Base-by-base conservation (phyloP, 306 rosid species). In the Cicer bijugum region DNA sequence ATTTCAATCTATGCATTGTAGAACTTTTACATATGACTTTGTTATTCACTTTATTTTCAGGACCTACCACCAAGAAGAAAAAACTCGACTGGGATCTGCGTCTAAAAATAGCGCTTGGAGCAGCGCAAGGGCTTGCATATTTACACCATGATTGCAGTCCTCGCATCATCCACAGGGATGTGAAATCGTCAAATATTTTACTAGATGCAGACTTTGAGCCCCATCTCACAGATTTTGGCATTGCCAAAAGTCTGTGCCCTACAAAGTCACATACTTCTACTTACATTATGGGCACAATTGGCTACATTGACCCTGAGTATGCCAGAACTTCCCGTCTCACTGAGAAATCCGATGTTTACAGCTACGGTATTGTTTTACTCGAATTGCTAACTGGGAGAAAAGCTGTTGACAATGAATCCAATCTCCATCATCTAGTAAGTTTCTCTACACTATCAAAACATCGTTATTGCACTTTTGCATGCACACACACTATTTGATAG, bases 261-360 rank as follows among this genome's bases (percentile, higher is more conserved):
- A 66, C 97, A 23, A 94, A 88, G 74, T 67, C 99, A 1, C 84
- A 88, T n/a, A 90, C 99, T 19, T 91, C 99, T 4, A 94, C 99
- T 14, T 90, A 84, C 66, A 67, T 94, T 59, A 86, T 91, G 90
- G 99, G 99, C 80, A 94, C 99, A 9, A 94, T 94, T 67, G 99
- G 99, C 66, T 94, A 94, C 62, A 94, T 94, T 16, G 99, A 94
- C 65, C 99, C 99, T 1, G 99, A 94, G 82, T 94, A 94, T 77
- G 99, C 97, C 10, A 83, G 96, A 53, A 94, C 99, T 46, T 89
- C 96, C 6, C 91, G 97, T 14, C 97, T 94, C 71, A 94, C 94
- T 1, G 99, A 94, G 83, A 94, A 94, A 45, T 94, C 99, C 0
- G 97, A 94, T 80, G 92, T 94, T 7, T 94, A 94, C 72, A 94